Evolutionary conservation across 768 basidiomycete genomes (phyloP), one percentile per base, ranked within the genome.

Genomic region (Suillus tomentosus): DNA sequence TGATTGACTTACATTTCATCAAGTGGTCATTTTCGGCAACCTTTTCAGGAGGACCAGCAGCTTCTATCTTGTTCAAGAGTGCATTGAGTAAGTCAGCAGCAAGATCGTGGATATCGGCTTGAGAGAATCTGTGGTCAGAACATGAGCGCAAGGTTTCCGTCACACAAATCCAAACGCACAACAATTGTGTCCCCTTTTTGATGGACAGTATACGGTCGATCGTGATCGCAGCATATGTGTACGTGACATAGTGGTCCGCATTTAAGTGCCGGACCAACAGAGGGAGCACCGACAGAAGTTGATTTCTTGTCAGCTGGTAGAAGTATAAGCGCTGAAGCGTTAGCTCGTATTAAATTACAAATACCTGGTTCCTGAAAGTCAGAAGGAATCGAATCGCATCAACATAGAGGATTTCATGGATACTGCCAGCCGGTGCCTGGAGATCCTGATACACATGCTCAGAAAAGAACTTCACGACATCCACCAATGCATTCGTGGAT

Each of bases 161-260:
- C 37, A 58, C 39, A 67, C 5, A 31, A 42, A 66, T 7, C 9
- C 27, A 22, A 0, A 80, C 92, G 62, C 64, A 97, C 95, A 94
- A 71, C 31, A 93, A 80, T 66, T 87, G 84, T 5, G 82, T 82
- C 3, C 87, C 86, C 70, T 91, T 88, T 72, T 92, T 95, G 76
- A 98, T 97, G 76, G 88, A 94, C 47, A 99, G 78, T 61, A 98
- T 89, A 8, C 95, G 86, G 72, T 99, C 97, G 72, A 99, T 96
- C n/a, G 96, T 94, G 70, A 98, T 95, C 19, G 97, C 96, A 10
- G 96, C 95, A 76, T 98, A 99, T 0, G 96, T 96, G 71, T 92
- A 96, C 31, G 91, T 90, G 56, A 99, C 96, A 76, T 94, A 96
- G 72, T 95, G 94, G 60, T 84, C 80, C 22, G 93, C 94, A 6